Base-by-base conservation (phyloP, 176 grass and related monocot genomes). In the Eragrostis curvula region DNA sequence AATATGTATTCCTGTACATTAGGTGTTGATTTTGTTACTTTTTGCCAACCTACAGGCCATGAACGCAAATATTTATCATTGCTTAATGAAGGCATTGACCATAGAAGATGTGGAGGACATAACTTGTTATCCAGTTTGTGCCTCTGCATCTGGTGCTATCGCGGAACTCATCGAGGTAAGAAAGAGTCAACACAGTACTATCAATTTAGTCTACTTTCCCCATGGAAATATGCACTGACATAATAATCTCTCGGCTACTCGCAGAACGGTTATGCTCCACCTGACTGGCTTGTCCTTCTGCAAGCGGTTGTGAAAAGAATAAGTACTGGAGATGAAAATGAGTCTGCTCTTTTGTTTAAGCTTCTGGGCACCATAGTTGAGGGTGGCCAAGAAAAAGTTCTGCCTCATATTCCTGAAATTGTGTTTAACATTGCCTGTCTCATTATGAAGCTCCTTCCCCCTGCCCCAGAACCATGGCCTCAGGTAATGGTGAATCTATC, bases 81-180 rank as follows among this genome's bases (percentile, higher is more conserved):
- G 89, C 55, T 90, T 97, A 73, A 80, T 84, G 66, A 94, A 92
- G 29, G 75, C 92, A 25, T 83, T 97, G 60, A 27, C 52, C n/a
- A 88, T 84, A 65, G 77, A 89, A 52, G 83, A 90, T 45, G 55
- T 62, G 74, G 88, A 88, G 29, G 85, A 82, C 40, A 82, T 90
- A 51, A 97, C 77, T 85, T 97, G 85, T 65, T 97, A 90, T 86
- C 92, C 89, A 5, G 91, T 94, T 39, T 92, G 87, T 74, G 85
- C 94, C 52, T 97, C 91, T 88, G 89, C 91, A 78, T 88, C 85
- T 90, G 89, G 87, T 84, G 91, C 92, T 55, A 91, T 97, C 71
- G 75, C 87, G 75, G 90, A 81, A 62, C 94, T 97, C 25, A 89
- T 97, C 65, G 94, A 97, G 84, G 94, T 97, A 79, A 87, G 32